Evolutionary conservation across 2,329 filamentous ascomycete species (phyloP).

Genomic region (Aspergillus melleus): DNA sequence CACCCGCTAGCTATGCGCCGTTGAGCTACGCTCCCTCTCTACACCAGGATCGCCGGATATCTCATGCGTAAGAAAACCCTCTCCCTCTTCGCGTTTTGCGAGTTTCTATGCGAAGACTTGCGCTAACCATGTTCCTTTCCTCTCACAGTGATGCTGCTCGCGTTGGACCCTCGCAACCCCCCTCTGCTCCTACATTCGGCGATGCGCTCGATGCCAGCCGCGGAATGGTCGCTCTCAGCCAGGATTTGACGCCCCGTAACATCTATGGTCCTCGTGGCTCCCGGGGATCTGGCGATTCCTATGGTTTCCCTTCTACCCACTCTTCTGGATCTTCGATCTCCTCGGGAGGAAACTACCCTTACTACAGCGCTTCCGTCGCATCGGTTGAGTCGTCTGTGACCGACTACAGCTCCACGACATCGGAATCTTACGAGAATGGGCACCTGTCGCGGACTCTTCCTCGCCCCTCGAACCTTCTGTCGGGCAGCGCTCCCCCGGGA

Average conservation of each 20-base stretch:
- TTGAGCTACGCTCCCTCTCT: slow-evolving; percentile 72
- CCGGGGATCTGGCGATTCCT: slow-evolving; percentile 78
- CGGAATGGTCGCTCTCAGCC: slow-evolving; percentile 93
- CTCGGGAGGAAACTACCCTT: slow-evolving; percentile 75
- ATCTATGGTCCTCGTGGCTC: slow-evolving; percentile 73
- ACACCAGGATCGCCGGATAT: slow-evolving; percentile 67
- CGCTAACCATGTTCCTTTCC: slow-evolving; percentile 16
- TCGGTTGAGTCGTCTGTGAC: slow-evolving; percentile 74
- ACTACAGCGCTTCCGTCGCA: slow-evolving; percentile 77
- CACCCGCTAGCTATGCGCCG: slow-evolving; percentile 72
- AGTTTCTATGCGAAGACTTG: neutral
- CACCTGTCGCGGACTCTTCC: slow-evolving; percentile 80
- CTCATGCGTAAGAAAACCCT: slow-evolving; percentile 72
- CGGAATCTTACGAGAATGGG: slow-evolving; percentile 73
- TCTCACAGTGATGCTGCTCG: slow-evolving; percentile 35
- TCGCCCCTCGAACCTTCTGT: slow-evolving; percentile 67
- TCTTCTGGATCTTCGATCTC: slow-evolving; percentile 96
- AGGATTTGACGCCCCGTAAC: slow-evolving; percentile 83
- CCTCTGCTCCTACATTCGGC: slow-evolving; percentile 67
- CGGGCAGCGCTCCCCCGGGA: slow-evolving; percentile 69
- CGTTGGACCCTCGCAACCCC: slow-evolving; percentile 48
- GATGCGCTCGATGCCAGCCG: slow-evolving; percentile 91
- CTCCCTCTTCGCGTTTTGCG: neutral
- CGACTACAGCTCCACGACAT: slow-evolving; percentile 87
- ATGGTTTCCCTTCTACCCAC: slow-evolving; percentile 83